These are phyloP conservation scores for Nyssa sinensis DNA, from an alignment of 148 eudicot genomes.

Conservation along the genomic window DNA sequence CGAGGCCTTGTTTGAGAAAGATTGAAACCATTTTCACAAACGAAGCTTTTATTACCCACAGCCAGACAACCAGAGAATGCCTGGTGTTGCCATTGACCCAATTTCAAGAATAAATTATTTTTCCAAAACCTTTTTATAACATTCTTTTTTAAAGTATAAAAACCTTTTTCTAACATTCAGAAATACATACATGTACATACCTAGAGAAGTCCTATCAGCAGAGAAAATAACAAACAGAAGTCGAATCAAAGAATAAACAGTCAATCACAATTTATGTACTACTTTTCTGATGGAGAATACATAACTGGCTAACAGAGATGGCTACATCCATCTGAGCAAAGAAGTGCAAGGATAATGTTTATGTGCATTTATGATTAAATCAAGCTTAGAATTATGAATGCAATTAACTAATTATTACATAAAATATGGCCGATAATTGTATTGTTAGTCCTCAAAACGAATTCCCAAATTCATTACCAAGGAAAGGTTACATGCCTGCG, in stretches of 20 bases:
- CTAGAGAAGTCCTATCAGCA: no score
- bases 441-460: background rate
- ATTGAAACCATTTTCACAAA: background rate
- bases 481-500: background rate
- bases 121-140: background rate
- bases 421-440: background rate
- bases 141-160: no score
- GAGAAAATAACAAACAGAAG: background rate
- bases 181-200: no score
- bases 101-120: background rate
- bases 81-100: background rate
- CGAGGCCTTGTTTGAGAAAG: background rate
- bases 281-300: no score
- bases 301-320: background rate
- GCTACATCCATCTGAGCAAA: background rate
- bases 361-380: background rate
- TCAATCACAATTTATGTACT: background rate
- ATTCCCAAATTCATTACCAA: background rate
- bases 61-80: background rate
- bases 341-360: no score
- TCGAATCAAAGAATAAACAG: background rate
- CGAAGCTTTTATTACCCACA: background rate
- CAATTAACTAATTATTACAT: background rate
- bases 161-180: no score
- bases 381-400: background rate